These are phyloP conservation scores for Colletotrichum viniferum DNA, from an alignment of 2,329 filamentous ascomycete genomes.

Conservation along the genomic window DNA sequence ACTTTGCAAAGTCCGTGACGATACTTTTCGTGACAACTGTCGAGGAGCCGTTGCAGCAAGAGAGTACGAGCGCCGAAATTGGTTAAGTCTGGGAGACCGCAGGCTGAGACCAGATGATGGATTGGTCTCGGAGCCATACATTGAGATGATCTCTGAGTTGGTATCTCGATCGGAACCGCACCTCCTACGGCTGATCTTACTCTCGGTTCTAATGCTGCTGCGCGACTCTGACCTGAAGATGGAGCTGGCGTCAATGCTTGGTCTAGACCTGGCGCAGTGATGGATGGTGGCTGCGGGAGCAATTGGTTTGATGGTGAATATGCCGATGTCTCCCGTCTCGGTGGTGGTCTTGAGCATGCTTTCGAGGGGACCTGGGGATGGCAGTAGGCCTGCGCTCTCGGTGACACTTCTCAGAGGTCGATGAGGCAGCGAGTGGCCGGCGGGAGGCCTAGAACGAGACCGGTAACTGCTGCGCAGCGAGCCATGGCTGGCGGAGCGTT, in stretches of 20 bases:
- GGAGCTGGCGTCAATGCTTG: constrained; percentile 31
- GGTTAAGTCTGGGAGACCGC: constrained; percentile 46
- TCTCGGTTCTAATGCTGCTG: constrained; percentile 33
- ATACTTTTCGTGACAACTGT: constrained; percentile 50
- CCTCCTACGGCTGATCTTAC: constrained; percentile 45
- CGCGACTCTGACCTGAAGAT: constrained; percentile 31
- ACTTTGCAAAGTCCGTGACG: constrained; percentile 52
- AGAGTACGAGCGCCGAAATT: constrained; percentile 57
- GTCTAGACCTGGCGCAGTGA: constrained; percentile 30
- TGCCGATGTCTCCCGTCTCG: constrained; percentile 68
- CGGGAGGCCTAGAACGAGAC: constrained; percentile 27
- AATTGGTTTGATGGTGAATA: constrained; percentile 58
- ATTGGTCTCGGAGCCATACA: constrained; percentile 58
- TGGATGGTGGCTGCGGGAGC: constrained; percentile 36
- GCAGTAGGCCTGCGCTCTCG: constrained; percentile 46
- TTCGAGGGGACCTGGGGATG: constrained; percentile 59
- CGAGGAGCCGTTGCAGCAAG: constrained; percentile 57
- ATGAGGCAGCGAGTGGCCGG: constrained; percentile 24
- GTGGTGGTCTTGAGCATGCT: constrained; percentile 71
- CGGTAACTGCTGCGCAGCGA: constrained; percentile 39
- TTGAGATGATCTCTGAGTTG: constrained; percentile 59
- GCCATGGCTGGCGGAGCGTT: constrained; percentile 43
- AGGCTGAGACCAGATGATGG: constrained; percentile 44
- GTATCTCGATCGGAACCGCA: constrained; percentile 56
- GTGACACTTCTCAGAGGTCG: constrained; percentile 49